A percentile compares a stretch with the other conserved stretches of the same genome.
Conservation (phyloP, 2,329 filamentous ascomycete genomes). For the Zalaria sp. region DNA sequence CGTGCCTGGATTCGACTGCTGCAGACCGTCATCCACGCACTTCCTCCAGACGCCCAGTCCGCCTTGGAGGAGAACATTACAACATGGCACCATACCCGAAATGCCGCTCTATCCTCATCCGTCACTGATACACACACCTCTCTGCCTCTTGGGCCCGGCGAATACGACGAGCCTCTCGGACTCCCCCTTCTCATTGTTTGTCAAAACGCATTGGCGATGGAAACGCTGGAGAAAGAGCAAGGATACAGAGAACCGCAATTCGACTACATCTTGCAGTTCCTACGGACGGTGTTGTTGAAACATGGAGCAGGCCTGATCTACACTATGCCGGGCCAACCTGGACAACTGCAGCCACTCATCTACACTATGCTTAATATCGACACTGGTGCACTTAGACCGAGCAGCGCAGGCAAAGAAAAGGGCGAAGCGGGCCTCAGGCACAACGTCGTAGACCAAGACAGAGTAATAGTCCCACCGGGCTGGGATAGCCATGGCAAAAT, state of each 20-base stretch:
- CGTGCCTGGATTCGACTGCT: constrained; percentile 81
- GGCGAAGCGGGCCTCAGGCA: constrained; percentile 54
- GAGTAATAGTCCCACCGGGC: constrained; percentile 86
- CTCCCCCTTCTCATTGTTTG: constrained; percentile 88
- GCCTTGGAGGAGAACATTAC: constrained; percentile 78
- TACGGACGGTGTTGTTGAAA: constrained; percentile 68
- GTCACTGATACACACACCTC: constrained; percentile 42
- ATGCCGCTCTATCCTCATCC: constrained; percentile 33
- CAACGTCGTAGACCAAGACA: constrained; percentile 50
- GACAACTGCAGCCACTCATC: constrained; percentile 63
- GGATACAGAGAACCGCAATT: constrained; percentile 95
- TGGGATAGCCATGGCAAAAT: constrained; percentile 99
- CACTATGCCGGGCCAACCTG: constrained; percentile 45
- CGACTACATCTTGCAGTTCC: constrained; percentile 84
- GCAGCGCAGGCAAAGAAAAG: constrained; percentile 24
- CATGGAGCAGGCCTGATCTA: constrained; percentile 48
- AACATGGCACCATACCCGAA: constrained; percentile 59
- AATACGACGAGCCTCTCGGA: constrained; percentile 84
- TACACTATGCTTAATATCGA: constrained; percentile 80
- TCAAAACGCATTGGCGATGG: constrained; percentile 88
- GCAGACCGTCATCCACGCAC: constrained; percentile 57
- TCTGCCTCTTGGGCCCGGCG: constrained; percentile 70
- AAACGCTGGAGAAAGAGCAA: constrained; percentile 74
- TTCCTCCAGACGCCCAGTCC: constrained; percentile 63
- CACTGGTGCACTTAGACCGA: constrained; percentile 51